Base-by-base conservation (phyloP, 257 asterid genomes). In the Paulownia fortunei region DNA sequence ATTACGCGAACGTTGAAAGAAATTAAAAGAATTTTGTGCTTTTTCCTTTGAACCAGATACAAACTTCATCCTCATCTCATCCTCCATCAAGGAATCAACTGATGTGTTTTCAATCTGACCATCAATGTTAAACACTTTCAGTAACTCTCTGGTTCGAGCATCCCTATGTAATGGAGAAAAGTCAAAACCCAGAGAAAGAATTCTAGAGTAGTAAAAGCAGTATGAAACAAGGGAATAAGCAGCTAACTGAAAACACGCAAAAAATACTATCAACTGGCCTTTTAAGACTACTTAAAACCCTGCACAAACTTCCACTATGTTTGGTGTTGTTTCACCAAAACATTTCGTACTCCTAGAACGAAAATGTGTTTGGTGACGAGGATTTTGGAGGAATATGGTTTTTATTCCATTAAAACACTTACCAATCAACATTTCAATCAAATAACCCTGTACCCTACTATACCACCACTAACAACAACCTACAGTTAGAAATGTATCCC, bases 1-100 rank as follows among this genome's bases (percentile, higher is more conserved):
- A 80, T 93, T 93, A 72, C 99, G 93, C 12, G 99, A 96, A 23
- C 99, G 98, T 86, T 96, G 99, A 73, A 96, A 96, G 84, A 96
- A 93, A 87, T 83, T 88, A 54, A 86, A 76, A 19, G 98, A 82
- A 76, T 83, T 86, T 72, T 87, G 98, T 42, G 87, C 37, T 79
- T 93, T 94, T 74, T 94, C 97, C 87, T 90, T 94, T 19, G 87
- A 73, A 72, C 76, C 80, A 76, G 94, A 85, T 36, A 49, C 88
- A 39, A 44, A 6, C 80, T 85, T 91, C 87, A 85, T 77, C 81
- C 88, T 84, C 77, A 84, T 73, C 83, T 95, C 99, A 72, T 91
- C 98, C 81, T 93, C 98, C 80, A 76, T 58, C 49, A 86, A 34
- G 39, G 92, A 69, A 84, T 94, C 99, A 70, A 74, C 84, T 61